Evolutionary conservation across 1,139 yeast species (phyloP).

Genomic region (Taphrina wiesneri): DNA sequence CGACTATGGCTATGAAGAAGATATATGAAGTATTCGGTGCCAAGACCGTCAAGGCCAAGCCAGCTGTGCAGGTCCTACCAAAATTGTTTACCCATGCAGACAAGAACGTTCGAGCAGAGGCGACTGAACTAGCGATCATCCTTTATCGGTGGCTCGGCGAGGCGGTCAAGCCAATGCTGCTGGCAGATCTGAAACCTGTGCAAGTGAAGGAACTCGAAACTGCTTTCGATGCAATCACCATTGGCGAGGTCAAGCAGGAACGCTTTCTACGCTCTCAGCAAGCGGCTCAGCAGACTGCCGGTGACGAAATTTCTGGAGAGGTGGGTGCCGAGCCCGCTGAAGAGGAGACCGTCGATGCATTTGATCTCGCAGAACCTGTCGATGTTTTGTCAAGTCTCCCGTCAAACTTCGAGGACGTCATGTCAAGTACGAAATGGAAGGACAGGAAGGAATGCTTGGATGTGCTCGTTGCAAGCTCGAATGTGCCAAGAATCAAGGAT

Average conservation of each 20-base stretch:
- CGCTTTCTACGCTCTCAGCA: constrained; percentile 60
- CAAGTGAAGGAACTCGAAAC: constrained; percentile 83
- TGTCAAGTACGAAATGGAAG: constrained; percentile 78
- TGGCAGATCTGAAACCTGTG: constrained; percentile 79
- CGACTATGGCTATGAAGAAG: constrained; percentile 58
- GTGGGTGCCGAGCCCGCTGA: constrained; percentile 44
- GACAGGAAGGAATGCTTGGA: constrained; percentile 86
- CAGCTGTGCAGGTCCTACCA: constrained; percentile 61
- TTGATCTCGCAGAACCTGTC: constrained; percentile 58
- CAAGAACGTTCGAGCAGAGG: constrained; percentile 77
- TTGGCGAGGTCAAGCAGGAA: constrained; percentile 55
- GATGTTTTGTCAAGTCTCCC: constrained; percentile 71
- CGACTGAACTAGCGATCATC: constrained; percentile 68
- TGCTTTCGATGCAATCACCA: constrained; percentile 60
- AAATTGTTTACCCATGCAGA: constrained; percentile 85
- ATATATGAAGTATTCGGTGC: constrained; percentile 73
- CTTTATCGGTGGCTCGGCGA: constrained; percentile 77
- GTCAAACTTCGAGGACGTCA: constrained; percentile 55
- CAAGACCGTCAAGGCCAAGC: constrained; percentile 60
- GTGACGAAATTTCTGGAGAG: constrained; percentile 39
- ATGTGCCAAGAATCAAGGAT: constrained; percentile 54
- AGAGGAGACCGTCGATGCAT: constrained; percentile 52
- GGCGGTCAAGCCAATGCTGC: constrained; percentile 59
- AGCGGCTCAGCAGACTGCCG: constrained; percentile 42
- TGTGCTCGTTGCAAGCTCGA: constrained; percentile 58